Conservation (phyloP, 2,329 filamentous ascomycete species). For the Coleophoma eucalyptorum region DNA sequence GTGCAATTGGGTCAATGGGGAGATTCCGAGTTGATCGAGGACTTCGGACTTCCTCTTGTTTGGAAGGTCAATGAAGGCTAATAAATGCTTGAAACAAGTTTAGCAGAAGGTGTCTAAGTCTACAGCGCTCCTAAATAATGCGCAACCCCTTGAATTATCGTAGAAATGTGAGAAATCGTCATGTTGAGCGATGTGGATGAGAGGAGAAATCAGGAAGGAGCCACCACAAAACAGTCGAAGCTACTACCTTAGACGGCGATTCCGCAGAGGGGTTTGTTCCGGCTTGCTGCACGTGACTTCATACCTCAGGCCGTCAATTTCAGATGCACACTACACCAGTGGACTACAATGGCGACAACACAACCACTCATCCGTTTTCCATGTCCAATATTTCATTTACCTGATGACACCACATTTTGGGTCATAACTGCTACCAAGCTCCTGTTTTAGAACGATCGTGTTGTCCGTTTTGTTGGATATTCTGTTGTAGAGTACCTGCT, state of each 20-base stretch:
- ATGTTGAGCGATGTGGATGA: slow-evolving; percentile 2
- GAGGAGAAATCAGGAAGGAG: slow-evolving; percentile 7
- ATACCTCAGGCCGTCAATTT: not conserved
- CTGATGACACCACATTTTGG: not conserved
- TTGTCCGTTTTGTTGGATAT: too few species aligned
- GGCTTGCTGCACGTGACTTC: too few species aligned
- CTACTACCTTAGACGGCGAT: too few species aligned
- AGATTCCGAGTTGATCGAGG: slow-evolving; percentile 6
- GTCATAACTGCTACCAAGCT: not conserved
- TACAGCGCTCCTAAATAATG: slow-evolving; percentile 10
- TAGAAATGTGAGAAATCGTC: too few species aligned
- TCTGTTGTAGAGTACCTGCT: too few species aligned
- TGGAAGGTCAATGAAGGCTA: too few species aligned
- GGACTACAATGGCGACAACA: too few species aligned
- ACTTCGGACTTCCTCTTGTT: not conserved
- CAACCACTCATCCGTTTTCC: not conserved
- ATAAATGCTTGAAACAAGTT: slow-evolving; percentile 9
- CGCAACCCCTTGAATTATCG: slow-evolving; percentile 8
- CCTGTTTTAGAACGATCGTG: not conserved
- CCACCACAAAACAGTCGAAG: not conserved
- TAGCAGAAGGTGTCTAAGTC: slow-evolving; percentile 7
- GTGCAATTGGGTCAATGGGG: slow-evolving; percentile 10
- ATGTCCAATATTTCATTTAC: not conserved
- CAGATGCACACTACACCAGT: not conserved
- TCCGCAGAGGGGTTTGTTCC: too few species aligned